Evolutionary conservation across 768 basidiomycete species (phyloP).

Genomic region (Russula griseocarnosa): DNA sequence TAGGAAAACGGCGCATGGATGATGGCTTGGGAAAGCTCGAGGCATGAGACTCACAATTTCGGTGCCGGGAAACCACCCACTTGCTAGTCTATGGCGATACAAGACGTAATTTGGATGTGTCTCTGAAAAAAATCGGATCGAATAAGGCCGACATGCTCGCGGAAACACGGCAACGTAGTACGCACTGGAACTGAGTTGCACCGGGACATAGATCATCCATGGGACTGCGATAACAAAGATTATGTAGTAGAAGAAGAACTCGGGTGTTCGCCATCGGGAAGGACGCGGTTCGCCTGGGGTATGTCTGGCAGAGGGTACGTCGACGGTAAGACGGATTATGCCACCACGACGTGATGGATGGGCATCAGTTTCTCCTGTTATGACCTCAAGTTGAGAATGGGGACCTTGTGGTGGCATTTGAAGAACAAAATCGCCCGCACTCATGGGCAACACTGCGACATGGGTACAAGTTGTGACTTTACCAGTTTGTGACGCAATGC

Average conservation of each 20-base stretch:
- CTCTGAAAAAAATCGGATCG: slow-evolving; percentile 39
- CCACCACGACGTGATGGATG: slow-evolving; percentile 31
- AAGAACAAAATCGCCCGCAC: slow-evolving; percentile 29
- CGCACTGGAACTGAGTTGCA: slow-evolving; percentile 71
- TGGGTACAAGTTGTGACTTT: background rate
- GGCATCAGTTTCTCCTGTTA: slow-evolving; percentile 14
- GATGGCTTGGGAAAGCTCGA: background rate
- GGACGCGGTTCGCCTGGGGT: slow-evolving; percentile 33
- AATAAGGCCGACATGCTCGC: background rate
- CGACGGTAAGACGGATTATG: slow-evolving; percentile 50
- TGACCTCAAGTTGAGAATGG: slow-evolving; percentile 20
- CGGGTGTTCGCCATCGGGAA: slow-evolving; percentile 72
- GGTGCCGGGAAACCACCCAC: slow-evolving; percentile 81
- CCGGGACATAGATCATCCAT: slow-evolving; percentile 72
- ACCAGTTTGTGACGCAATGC: too few species aligned
- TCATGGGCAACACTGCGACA: slow-evolving; percentile 19
- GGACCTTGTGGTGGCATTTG: slow-evolving; percentile 35
- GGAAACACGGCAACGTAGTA: slow-evolving; percentile 23
- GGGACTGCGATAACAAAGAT: slow-evolving; percentile 60
- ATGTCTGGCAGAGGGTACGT: slow-evolving; percentile 45
- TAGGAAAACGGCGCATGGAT: background rate
- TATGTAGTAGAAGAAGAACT: slow-evolving; percentile 75
- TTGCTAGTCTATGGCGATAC: slow-evolving; percentile 54
- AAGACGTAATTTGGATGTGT: slow-evolving; percentile 68
- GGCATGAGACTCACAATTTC: slow-evolving; percentile 49